phyloP scores from a whole-genome alignment of 179 eudicot species.

The Pouteria campechiana region DNA sequence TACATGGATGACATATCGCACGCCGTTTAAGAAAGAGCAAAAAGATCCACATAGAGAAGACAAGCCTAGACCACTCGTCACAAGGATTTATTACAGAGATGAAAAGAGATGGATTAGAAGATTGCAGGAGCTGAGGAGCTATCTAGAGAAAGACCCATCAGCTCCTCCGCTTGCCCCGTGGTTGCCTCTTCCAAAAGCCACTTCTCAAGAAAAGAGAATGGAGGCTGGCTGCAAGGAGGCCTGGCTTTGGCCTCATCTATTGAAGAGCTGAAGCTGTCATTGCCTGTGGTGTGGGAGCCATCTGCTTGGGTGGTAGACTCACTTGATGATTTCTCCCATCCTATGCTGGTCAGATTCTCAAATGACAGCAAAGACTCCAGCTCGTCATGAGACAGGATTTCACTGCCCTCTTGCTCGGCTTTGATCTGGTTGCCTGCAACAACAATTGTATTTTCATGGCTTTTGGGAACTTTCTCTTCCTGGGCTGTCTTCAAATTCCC shows the following conservation, averaged over 20 bases:
- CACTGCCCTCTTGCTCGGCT: constrained; percentile 6
- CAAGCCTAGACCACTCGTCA: too few species aligned
- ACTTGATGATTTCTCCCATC: constrained; percentile 15
- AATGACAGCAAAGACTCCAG: constrained; percentile 24
- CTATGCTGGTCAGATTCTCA: constrained; percentile 12
- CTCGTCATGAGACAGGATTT: constrained; percentile 8
- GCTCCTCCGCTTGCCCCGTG: constrained; percentile 27
- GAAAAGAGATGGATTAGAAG: too few species aligned
- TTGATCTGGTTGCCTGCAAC: too few species aligned
- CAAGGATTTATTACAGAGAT: too few species aligned
- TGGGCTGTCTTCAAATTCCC: too few species aligned
- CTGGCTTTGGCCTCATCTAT: constrained; percentile 10
- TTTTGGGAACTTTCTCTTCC: too few species aligned
- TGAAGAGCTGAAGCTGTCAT: neutral
- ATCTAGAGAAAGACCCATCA: constrained; percentile 29
- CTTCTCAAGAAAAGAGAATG: constrained; percentile 31
- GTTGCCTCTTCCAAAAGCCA: constrained; percentile 45
- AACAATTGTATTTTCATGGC: too few species aligned
- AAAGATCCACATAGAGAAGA: too few species aligned
- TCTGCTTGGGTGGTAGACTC: constrained; percentile 12
- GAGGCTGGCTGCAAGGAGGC: constrained; percentile 12
- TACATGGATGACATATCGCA: too few species aligned
- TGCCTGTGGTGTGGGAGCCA: constrained; percentile 8
- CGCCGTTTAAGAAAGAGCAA: too few species aligned
- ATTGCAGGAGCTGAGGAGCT: too few species aligned